phyloP scores from a whole-genome alignment of 768 basidiomycete species.

The Russula sp. region DNA sequence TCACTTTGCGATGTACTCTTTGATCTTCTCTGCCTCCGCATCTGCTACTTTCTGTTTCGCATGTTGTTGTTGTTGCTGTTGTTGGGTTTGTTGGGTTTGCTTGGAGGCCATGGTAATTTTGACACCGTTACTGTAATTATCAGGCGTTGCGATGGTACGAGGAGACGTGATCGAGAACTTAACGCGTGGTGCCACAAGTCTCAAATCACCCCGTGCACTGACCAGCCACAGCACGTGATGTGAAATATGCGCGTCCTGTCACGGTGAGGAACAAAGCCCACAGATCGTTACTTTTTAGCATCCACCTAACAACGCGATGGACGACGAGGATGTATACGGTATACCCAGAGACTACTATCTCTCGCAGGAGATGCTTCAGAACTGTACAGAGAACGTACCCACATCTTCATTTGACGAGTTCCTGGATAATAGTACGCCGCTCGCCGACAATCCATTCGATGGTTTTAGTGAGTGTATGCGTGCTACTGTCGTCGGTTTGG shows the following conservation, averaged over 20 bases:
- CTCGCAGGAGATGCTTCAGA: neutral
- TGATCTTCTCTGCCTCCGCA: slow-evolving; percentile 33
- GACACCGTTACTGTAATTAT: neutral
- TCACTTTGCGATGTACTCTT: slow-evolving; percentile 78
- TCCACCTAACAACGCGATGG: neutral
- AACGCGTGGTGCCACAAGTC: neutral
- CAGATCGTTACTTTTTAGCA: neutral
- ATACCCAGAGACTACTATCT: slow-evolving; percentile 4
- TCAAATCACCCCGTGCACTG: slow-evolving; percentile 7
- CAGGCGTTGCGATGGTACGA: slow-evolving; percentile 4
- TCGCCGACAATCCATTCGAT: neutral
- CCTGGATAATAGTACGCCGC: neutral
- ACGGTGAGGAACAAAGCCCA: neutral
- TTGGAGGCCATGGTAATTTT: slow-evolving; percentile 20
- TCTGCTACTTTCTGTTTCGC: slow-evolving; percentile 24
- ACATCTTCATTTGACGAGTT: slow-evolving; percentile 1
- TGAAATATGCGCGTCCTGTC: slow-evolving; percentile 9
- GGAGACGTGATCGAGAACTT: neutral
- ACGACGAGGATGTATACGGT: slow-evolving; percentile 10
- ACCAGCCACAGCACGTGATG: slow-evolving; percentile 17
- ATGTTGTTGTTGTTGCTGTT: slow-evolving; percentile 25
- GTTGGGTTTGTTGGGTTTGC: slow-evolving; percentile 17
- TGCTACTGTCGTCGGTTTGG: neutral
- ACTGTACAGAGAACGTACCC: neutral
- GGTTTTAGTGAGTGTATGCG: slow-evolving; percentile 16